Base-by-base conservation (phyloP, 495 filamentous ascomycete genomes). In the Sordaria brevicollis region DNA sequence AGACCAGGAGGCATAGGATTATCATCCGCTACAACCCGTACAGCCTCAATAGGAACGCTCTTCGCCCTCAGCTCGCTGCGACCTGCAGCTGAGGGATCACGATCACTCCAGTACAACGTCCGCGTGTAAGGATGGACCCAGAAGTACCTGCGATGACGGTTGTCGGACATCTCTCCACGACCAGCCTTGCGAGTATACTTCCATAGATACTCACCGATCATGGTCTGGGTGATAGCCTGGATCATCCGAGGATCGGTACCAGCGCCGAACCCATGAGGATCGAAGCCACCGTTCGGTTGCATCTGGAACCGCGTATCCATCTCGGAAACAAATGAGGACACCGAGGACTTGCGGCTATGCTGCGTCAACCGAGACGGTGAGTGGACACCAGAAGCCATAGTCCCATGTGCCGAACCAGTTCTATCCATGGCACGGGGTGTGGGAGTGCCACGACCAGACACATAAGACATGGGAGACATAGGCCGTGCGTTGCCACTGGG, bases 191-290 rank as follows among this genome's bases (percentile, higher is more conserved):
- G 90, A 1, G 94, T 98, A 79, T 99, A 99, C 76, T 99, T 99
- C 95, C 95, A 99, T 17, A 98, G 86, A 79, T 93, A 97, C 76
- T 99, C 95, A 67, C 95, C 95, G 76, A 98, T 98, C 95, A 99
- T 99, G 11, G 95, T 99, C 80, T 99, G 95, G 6, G 96, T 98
- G 71, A 99, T 97, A 57, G 95, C 95, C 83, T 98, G 94, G 70
- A 99, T 98, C 93, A 99, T 98, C 71, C 95, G 90, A 67, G 95
- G 94, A 79, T 99, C 95, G 0, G 93, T 97, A 38, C 84, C 85
- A 36, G 85, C 78, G 3, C 86, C 85, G 43, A 90, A 80, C 35
- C 87, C 89, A 13, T 88, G 82, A 15, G 88, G 80, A 68, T 89
- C 84, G 19, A 86, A 82, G 57, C 85, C 81, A 73, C 83, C 84